Evolutionary conservation across 2,329 filamentous ascomycete genomes (phyloP), one percentile per base, ranked within the genome.

Genomic region (Bipolaris gigantea): DNA sequence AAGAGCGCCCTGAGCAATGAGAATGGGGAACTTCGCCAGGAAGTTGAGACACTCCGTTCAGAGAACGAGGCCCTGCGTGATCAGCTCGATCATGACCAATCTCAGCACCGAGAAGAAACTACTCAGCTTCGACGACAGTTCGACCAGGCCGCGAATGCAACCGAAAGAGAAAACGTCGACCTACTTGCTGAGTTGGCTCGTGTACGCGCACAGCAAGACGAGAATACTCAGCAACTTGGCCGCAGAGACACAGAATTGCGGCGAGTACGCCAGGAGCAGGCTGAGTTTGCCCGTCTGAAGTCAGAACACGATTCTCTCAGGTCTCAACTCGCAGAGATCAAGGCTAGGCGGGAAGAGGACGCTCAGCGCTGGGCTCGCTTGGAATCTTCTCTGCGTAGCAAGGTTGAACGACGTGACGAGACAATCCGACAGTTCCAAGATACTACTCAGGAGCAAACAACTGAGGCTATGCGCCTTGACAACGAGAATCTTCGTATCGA

Each of bases 321-420:
- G 57, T 81, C 83, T n/a, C 89, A 94, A 70, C 85, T 96, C 47
- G 83, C 88, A 42, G 87, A 88, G 46, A 79, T 94, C 9, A 87
- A 89, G 65, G 82, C 85, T 43, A 89, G 91, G 53, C 80, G 94
- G 11, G 82, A 88, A 51, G 79, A 83, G 25, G 74, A 76, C 25
- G 49, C 63, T 16, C 66, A 65, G 50, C 69, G 66, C 10, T 74
- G 73, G 71, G 50, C 61, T 32, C 62, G 59, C 13, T 64, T 66
- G 15, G 72, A 75, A 53, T 60, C 68, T 13, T 60, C 70, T 9
- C 42, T 76, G 19, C 69, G 70, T 48, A 60, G 62, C 18, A 62
- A 65, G 39, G 65, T 76, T 21, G 69, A 72, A 27, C 62, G 66
- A 39, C 69, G 72, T 5, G 73, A 76, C 41, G 74, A 75, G 52